Conservation (phyloP, 768 basidiomycete genomes). For the Suillus lakei region DNA sequence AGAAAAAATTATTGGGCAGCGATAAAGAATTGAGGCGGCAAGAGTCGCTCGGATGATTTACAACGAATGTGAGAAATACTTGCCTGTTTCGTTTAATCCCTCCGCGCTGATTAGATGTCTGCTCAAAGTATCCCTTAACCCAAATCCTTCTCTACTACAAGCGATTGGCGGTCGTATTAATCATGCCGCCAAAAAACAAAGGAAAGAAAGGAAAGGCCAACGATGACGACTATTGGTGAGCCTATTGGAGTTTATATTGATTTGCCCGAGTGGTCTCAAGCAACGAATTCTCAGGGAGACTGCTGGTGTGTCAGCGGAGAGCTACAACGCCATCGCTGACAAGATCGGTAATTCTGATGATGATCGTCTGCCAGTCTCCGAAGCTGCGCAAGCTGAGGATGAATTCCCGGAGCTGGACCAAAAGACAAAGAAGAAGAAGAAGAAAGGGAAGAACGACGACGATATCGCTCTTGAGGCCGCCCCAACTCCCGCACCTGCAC, state of each 20-base stretch:
- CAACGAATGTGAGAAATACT: not conserved
- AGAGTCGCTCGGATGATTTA: no score
- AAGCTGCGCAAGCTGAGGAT: constrained; percentile 44
- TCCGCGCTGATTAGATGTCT: constrained; percentile 1
- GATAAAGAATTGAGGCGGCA: not conserved
- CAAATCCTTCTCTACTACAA: constrained; percentile 1
- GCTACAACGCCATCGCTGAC: constrained; percentile 39
- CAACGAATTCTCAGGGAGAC: constrained; percentile 55
- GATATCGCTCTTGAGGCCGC: constrained; percentile 37
- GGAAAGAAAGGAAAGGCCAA: constrained; percentile 88
- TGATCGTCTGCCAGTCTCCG: constrained; percentile 47
- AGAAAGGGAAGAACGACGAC: constrained; percentile 67
- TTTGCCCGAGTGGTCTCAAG: constrained; percentile 18
- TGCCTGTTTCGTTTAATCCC: not conserved
- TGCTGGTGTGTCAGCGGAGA: constrained; percentile 59
- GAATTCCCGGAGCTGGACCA: constrained; percentile 11
- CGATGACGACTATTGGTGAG: constrained; percentile 83
- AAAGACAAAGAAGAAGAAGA: constrained; percentile 48
- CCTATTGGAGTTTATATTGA: constrained; percentile 17
- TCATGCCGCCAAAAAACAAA: constrained; percentile 66
- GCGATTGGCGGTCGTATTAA: constrained; percentile 3
- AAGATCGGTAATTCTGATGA: constrained; percentile 45
- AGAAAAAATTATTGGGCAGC: not conserved
- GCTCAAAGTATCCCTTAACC: not conserved
- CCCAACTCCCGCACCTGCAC: constrained; percentile 33